Evolutionary conservation across 2,329 filamentous ascomycete species (phyloP).

Genomic region (Trichoderma sp.): DNA sequence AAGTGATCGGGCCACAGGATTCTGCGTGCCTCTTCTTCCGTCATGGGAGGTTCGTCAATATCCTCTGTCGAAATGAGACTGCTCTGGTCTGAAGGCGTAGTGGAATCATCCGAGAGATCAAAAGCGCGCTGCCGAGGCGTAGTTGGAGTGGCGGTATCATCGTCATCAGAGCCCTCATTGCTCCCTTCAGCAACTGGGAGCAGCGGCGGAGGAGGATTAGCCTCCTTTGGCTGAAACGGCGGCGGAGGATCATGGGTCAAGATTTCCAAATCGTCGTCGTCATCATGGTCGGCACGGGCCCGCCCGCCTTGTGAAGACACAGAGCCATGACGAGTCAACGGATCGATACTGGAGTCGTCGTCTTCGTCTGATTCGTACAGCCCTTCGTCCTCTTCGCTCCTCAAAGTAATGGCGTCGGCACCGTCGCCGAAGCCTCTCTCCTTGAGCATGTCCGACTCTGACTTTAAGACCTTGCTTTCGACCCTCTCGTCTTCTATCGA

Average conservation of each 20-base stretch:
- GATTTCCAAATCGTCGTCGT: slow-evolving; percentile 15
- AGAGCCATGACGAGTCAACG: slow-evolving; percentile 2
- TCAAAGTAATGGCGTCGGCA: slow-evolving; percentile 32
- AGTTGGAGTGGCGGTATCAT: slow-evolving; percentile 16
- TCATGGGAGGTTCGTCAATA: slow-evolving; percentile 36
- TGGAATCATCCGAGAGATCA: slow-evolving; percentile 24
- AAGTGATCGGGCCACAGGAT: slow-evolving; percentile 41
- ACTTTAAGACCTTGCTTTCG: slow-evolving; percentile 37
- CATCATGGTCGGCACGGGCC: background rate
- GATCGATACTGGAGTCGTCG: slow-evolving; percentile 24
- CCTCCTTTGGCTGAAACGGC: slow-evolving; percentile 9
- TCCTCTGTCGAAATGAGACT: slow-evolving; percentile 23
- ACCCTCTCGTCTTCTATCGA: slow-evolving; percentile 28
- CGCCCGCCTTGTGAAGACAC: background rate
- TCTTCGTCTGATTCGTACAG: slow-evolving; percentile 26
- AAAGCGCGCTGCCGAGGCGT: slow-evolving; percentile 18
- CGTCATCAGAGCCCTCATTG: slow-evolving; percentile 6
- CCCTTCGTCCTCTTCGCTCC: slow-evolving; percentile 31
- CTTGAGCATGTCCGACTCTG: slow-evolving; percentile 33
- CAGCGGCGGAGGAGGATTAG: slow-evolving; percentile 18
- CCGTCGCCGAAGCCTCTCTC: slow-evolving; percentile 27
- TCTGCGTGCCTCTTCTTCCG: slow-evolving; percentile 39
- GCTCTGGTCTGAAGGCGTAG: slow-evolving; percentile 17
- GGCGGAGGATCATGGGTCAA: slow-evolving; percentile 17
- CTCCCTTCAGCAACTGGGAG: background rate